Evolutionary conservation across 2,329 filamentous ascomycete genomes (phyloP), one percentile per base, ranked within the genome.

Genomic region (Diaporthe australafricana): DNA sequence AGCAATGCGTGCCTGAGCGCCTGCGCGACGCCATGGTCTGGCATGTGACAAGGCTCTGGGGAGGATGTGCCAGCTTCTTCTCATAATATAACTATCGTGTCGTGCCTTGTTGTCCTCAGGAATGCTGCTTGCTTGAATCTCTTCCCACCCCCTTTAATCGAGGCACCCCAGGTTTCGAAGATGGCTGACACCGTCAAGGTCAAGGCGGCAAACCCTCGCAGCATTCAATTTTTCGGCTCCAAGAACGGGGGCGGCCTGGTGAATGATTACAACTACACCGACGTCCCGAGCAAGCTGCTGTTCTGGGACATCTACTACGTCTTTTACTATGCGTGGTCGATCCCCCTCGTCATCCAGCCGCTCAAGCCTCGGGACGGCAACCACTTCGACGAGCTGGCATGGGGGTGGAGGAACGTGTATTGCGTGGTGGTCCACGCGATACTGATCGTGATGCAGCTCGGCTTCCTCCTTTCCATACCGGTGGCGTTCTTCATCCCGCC

Each of bases 371-470:
- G 82, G 67, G 83, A 84, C 50, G 88, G 87, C 1, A 87, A 83
- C 20, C 76, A 84, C 68, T 82, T 93, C 56, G 90, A 91, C 76
- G 93, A 95, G 81, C 82, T 94, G 27, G 87, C 90, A 72, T 85
- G 86, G 1, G 91, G 88, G 0, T 72, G 77, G 17, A 78, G 81
- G 55, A 94, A 94, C 75, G 42, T 90, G 0, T 86, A 85, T 75
- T 88, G 87, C 71, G 79, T 94, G n/a, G 76, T 80, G 17, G 77
- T 92, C 5, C 93, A 94, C 76, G 45, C 83, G 2, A 65, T 93
- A 47, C 84, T 94, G 3, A 77, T 87, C 32, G 68, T 91, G 12
- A 77, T 89, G 22, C 92, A 94, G 80, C 74, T 89, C 0, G 76
- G 77, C 0, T 93, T 93, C 77, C 77, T 94, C 14, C 16, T 92